These are phyloP conservation scores for Thuja plicata DNA, from an alignment of 83 land plant species.

Conservation along the genomic window DNA sequence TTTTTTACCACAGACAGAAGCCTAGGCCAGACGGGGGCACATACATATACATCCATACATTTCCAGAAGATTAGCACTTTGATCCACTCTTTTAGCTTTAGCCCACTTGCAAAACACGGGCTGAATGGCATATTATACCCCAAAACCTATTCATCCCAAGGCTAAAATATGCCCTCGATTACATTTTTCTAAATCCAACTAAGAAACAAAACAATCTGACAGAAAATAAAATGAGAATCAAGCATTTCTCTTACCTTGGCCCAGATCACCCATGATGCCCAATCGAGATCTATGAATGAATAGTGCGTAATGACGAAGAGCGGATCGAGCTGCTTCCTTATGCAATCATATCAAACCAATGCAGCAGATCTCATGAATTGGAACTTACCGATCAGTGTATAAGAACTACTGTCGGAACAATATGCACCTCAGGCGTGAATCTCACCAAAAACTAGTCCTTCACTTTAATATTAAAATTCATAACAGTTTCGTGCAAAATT, in stretches of 20 bases:
- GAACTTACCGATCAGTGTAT: too few relatives aligned
- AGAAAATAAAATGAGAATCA: neutral
- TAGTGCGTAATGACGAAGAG: neutral
- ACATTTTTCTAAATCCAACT: neutral
- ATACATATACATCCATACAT: neutral
- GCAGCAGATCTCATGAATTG: neutral
- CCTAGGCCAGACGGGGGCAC: too few relatives aligned
- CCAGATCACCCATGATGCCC: constrained; percentile 12
- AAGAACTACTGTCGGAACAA: too few relatives aligned
- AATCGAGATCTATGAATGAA: neutral
- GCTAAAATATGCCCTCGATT: neutral
- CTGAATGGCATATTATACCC: neutral
- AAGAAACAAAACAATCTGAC: neutral
- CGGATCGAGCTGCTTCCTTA: neutral
- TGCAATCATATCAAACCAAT: neutral
- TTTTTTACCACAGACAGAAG: too few relatives aligned
- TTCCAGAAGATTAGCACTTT: neutral
- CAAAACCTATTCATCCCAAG: neutral
- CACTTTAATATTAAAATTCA: too few relatives aligned
- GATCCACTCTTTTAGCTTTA: neutral
- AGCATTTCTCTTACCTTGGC: constrained; percentile 7
- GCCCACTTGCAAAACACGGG: neutral
- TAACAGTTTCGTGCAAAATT: too few relatives aligned
- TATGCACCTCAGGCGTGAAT: too few relatives aligned
- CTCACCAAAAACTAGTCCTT: too few relatives aligned